Base-by-base conservation (phyloP, 768 basidiomycete genomes). In the Boletellus ananiceps region DNA sequence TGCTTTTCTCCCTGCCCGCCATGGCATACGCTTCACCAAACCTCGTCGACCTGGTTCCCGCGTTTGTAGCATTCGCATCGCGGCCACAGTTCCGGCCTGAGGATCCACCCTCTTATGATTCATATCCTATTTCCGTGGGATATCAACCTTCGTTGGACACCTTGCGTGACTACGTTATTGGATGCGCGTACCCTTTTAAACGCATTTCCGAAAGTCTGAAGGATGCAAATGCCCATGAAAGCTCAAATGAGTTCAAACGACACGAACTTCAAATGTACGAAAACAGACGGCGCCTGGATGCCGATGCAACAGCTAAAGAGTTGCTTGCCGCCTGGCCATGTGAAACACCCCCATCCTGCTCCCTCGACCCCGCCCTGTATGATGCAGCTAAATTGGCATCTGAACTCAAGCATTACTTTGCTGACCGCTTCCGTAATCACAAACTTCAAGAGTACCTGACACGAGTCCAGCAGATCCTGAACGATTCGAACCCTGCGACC, bases 41-140 rank as follows among this genome's bases (percentile, higher is more conserved):
- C 0, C 37, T 48, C 14, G 31, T 36, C 4, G 40, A 46, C 6
- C 55, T 67, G 16, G 50, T 68, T 5, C 57, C 61, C 0, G 57
- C 65, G 5, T 43, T 73, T 1, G 39, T 74, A 6, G 60, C 71
- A 1, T 68, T 71, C 47, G 51, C 56, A 1, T 49, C 61, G 5
- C 32, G 54, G 16, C 14, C 59, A 14, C 55, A 46, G 14, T 51
- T 60, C 47, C 15, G 27, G 19, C 7, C 6, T 1, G 46, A 48
- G 40, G 8, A 46, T 21, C 59, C 61, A 12, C 58, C 64, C 13
- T 31, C 16, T 9, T 50, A 56, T 31, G 23, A 34, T 9, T 33
- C 47, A 27, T 54, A 54, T 39, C 35, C 48, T 35, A 34, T 58
- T 33, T 39, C 42, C 15, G 14, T 12, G 15, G 42, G 31, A 8